Evolutionary conservation across 2,329 filamentous ascomycete species (phyloP).

Genomic region (Cercospora janseana): DNA sequence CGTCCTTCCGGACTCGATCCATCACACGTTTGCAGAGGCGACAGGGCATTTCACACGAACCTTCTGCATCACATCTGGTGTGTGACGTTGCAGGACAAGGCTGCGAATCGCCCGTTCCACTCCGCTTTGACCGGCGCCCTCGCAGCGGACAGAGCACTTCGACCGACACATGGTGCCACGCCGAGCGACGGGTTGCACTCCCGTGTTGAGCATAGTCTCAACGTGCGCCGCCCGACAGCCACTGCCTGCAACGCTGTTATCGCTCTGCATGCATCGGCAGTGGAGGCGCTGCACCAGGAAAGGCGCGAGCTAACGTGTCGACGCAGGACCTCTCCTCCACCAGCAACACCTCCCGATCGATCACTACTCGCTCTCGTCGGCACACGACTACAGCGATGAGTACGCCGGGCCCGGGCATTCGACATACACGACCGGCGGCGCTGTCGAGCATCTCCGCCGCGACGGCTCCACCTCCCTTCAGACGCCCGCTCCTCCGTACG

Average conservation of each 20-base stretch:
- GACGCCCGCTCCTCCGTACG: conserved; percentile 44
- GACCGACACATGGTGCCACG: too few species aligned
- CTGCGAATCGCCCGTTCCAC: neutral
- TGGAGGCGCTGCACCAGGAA: conserved; percentile 4
- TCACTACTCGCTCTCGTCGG: conserved; percentile 46
- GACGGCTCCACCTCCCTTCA: conserved; percentile 51
- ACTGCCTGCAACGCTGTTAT: conserved; percentile 15
- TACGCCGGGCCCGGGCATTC: conserved; percentile 46
- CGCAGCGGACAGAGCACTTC: conserved; percentile 14
- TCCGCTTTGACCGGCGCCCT: conserved; percentile 7
- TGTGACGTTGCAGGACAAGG: conserved; percentile 14
- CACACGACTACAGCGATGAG: conserved; percentile 48
- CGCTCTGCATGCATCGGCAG: conserved; percentile 13
- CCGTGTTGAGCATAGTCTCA: conserved; percentile 22
- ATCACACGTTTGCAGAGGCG: conserved; percentile 7
- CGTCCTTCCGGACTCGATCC: neutral
- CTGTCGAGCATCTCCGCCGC: conserved; percentile 52
- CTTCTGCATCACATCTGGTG: conserved; percentile 20
- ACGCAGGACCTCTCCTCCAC: conserved; percentile 46
- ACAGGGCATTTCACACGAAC: conserved; percentile 14
- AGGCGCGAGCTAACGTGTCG: conserved; percentile 43
- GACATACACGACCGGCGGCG: conserved; percentile 41
- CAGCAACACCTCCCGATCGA: conserved; percentile 41
- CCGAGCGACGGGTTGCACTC: conserved; percentile 26
- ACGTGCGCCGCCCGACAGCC: conserved; percentile 8